A percentile compares a stretch with the other conserved stretches of the same genome.
These are phyloP conservation scores for Nicotiana rustica DNA, from an alignment of 305 asterid genomes.

Conservation along the genomic window DNA sequence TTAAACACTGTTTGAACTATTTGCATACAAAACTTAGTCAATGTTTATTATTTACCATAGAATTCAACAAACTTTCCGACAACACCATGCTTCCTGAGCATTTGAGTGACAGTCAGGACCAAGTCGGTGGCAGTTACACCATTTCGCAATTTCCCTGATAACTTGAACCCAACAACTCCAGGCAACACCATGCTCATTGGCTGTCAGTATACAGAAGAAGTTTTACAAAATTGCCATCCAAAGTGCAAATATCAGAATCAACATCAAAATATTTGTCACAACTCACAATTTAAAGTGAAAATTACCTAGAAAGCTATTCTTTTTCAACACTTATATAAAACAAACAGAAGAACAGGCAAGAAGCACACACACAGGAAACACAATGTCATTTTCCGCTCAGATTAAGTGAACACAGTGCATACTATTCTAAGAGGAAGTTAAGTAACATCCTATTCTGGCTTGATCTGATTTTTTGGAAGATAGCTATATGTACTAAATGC, in stretches of 20 bases:
- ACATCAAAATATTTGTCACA: constrained; percentile 21
- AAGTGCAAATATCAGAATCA: constrained; percentile 29
- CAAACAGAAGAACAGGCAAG: constrained; percentile 17
- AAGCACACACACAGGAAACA: background rate
- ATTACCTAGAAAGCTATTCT: background rate
- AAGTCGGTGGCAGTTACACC: constrained; percentile 96
- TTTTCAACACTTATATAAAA: background rate
- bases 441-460: background rate
- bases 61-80: constrained; percentile 94
- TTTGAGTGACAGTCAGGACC: constrained; percentile 89
- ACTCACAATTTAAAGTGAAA: background rate
- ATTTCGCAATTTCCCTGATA: constrained; percentile 76
- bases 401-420: constrained; percentile 17
- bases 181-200: constrained; percentile 99
- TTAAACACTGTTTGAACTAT: background rate
- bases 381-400: background rate
- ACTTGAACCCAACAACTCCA: constrained; percentile 97
- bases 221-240: constrained; percentile 21
- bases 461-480: constrained; percentile 20
- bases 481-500: background rate
- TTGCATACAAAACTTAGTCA: constrained; percentile 16
- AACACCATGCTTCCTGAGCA: constrained; percentile 93
- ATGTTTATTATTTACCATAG: constrained; percentile 58
- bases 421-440: background rate
- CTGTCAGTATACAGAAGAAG: constrained; percentile 51